A percentile compares a stretch with the other conserved stretches of the same genome.
These are phyloP conservation scores for Hygrophoropsis aurantiaca DNA, from an alignment of 768 basidiomycete species.

Conservation along the genomic window DNA sequence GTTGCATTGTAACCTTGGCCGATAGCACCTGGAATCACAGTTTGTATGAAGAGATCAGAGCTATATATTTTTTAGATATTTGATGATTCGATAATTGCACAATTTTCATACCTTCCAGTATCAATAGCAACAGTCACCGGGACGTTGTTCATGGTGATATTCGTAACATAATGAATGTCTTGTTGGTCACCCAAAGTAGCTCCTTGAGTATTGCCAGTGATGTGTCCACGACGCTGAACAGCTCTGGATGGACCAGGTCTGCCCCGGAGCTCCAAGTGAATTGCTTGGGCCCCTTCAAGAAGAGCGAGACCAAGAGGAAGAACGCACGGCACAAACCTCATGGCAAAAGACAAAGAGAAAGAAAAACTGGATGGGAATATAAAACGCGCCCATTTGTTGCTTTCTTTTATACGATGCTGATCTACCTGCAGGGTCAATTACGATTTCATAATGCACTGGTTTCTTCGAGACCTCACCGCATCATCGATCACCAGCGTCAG, in stretches of 20 bases:
- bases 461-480: too few relatives aligned
- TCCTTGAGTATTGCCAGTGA: conserved; percentile 28
- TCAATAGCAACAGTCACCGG: conserved; percentile 39
- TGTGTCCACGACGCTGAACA: conserved; percentile 22
- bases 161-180: conserved; percentile 36
- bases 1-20: conserved; percentile 36
- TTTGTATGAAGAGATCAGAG: conserved; percentile 65
- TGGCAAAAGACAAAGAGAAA: conserved; percentile 4
- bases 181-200: conserved; percentile 25
- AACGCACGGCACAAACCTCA: conserved; percentile 7
- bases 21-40: conserved; percentile 38
- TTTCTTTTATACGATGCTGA: too few relatives aligned
- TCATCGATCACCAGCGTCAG: too few relatives aligned
- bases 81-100: conserved; percentile 27
- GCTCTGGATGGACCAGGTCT: conserved; percentile 6
- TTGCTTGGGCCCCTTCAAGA: conserved; percentile 4
- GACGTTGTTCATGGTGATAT: conserved; percentile 38
- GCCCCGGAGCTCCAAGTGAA: conserved; percentile 16
- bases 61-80: conserved; percentile 47
- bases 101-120: conserved; percentile 41
- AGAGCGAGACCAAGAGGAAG: conserved; percentile 11
- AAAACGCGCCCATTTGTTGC: too few relatives aligned
- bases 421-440: too few relatives aligned
- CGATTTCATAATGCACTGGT: too few relatives aligned
- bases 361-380: too few relatives aligned